Evolutionary conservation across 495 filamentous ascomycete genomes (phyloP).

Genomic region (Podospora pseudocomata): DNA sequence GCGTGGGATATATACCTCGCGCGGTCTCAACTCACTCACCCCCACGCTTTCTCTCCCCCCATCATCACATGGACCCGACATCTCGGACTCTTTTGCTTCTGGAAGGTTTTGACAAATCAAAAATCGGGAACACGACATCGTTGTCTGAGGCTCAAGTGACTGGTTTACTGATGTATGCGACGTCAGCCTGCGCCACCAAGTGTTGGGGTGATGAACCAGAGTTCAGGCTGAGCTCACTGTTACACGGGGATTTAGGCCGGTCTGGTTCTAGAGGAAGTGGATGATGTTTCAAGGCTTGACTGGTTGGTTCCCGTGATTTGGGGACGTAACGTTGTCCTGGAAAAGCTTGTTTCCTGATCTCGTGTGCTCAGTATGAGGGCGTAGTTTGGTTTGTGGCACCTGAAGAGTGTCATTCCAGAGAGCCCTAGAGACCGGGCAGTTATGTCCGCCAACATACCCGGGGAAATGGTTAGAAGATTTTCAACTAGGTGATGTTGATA

Average conservation of each 20-base stretch:
- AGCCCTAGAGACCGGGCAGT: neutral
- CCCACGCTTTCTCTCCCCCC: neutral
- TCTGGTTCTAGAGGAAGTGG: neutral
- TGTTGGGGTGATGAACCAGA: neutral
- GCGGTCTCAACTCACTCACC: neutral
- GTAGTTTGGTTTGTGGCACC: neutral
- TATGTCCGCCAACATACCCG: no score
- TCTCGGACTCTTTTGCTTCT: neutral
- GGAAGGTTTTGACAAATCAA: neutral
- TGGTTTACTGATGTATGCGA: neutral
- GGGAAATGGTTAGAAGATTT: no score
- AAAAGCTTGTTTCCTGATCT: neutral
- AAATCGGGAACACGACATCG: neutral
- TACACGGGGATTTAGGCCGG: neutral
- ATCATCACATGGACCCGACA: neutral
- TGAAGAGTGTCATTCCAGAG: neutral
- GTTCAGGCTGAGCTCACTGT: neutral
- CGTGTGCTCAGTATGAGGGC: neutral
- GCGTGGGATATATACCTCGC: neutral
- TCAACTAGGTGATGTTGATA: no score
- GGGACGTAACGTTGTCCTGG: neutral
- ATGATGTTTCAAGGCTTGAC: neutral
- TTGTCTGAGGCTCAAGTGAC: neutral
- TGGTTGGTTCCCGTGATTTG: neutral
- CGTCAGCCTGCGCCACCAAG: neutral